phyloP scores from a whole-genome alignment of 306 rosid genomes.

The Quercus aquifolioides region DNA sequence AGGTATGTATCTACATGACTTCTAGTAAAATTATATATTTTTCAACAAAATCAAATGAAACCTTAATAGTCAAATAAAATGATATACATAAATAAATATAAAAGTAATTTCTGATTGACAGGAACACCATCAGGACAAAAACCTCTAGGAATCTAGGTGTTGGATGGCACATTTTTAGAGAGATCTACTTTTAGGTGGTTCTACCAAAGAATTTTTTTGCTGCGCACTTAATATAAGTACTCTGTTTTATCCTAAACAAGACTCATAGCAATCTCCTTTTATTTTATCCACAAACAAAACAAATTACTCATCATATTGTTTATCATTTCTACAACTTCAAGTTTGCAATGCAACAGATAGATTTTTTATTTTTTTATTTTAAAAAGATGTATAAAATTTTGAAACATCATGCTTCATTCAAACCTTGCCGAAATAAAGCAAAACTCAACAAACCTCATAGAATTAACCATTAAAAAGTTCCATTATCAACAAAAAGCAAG shows the following conservation, averaged over 20 bases:
- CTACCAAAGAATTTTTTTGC: not conserved
- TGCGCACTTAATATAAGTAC: not conserved
- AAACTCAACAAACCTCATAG: not conserved
- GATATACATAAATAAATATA: not conserved
- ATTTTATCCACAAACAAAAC: not conserved
- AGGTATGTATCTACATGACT: no score
- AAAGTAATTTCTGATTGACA: not conserved
- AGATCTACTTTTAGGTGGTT: not conserved
- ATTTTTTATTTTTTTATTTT: not conserved
- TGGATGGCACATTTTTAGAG: not conserved
- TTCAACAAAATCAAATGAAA: slow-evolving; percentile 11
- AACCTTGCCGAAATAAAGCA: not conserved
- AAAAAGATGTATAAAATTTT: not conserved
- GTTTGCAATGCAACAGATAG: not conserved
- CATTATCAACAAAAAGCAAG: not conserved
- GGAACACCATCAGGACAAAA: not conserved
- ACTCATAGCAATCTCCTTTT: not conserved
- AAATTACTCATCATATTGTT: not conserved
- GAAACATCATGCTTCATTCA: not conserved
- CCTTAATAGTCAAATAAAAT: not conserved
- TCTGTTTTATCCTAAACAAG: not conserved
- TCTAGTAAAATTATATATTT: no score
- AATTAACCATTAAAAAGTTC: not conserved
- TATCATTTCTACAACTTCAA: not conserved
- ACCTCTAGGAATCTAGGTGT: not conserved